These are phyloP conservation scores for Zea mays DNA, from an alignment of 176 grass and related monocot species.

Conservation along the genomic window Zm-B73-REFERENCE-NAM-5.0 NC_050100.1:79189501-79190000, in stretches of 20 bases:
- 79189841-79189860: neutral
- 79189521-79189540: conserved; percentile 27
- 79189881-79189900: too few relatives aligned
- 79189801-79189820: conserved; percentile 70
- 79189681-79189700: conserved; percentile 43
- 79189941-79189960: too few relatives aligned
- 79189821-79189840: conserved; percentile 67
- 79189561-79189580: conserved; percentile 4
- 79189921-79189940: too few relatives aligned
- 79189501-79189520: conserved; percentile 52
- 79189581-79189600: neutral
- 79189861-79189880: too few relatives aligned
- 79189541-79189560: conserved; percentile 36
- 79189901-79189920: too few relatives aligned
- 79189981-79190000: too few relatives aligned
- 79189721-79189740: conserved; percentile 60
- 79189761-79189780: conserved; percentile 77
- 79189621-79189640: conserved; percentile 38
- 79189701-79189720: conserved; percentile 44
- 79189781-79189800: conserved; percentile 66
- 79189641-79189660: conserved; percentile 45
- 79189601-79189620: neutral
- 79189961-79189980: too few relatives aligned
- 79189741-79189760: conserved; percentile 89
- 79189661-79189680: conserved; percentile 39